A percentile compares a stretch with the other conserved stretches of the same genome.
These are phyloP conservation scores for Balakata baccata DNA, from an alignment of 345 rosid species.

Conservation along the genomic window DNA sequence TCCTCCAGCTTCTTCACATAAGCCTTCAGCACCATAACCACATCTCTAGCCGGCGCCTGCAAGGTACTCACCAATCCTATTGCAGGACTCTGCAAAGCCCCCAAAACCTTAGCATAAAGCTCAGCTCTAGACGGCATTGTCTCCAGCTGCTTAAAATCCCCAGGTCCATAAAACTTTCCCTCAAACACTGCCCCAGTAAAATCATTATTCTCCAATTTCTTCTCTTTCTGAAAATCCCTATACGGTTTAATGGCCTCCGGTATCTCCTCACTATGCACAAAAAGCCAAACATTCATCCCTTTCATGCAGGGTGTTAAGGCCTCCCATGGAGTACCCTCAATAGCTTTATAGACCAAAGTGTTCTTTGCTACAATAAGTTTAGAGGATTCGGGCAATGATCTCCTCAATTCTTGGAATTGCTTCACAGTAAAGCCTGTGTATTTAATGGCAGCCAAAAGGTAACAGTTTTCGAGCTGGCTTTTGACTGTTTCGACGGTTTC, in stretches of 20 bases:
- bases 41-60: conserved; percentile 85
- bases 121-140: conserved; percentile 82
- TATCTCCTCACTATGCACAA: conserved; percentile 85
- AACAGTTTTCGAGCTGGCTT: conserved; percentile 72
- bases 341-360: conserved; percentile 77
- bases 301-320: conserved; percentile 85
- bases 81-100: conserved; percentile 75
- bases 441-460: conserved; percentile 69
- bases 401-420: conserved; percentile 74
- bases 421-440: conserved; percentile 80
- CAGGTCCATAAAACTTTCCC: conserved; percentile 82
- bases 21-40: conserved; percentile 76
- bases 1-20: conserved; percentile 88
- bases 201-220: conserved; percentile 67
- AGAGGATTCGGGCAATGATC: conserved; percentile 63
- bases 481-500: conserved; percentile 78
- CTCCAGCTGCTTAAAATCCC: conserved; percentile 63
- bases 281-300: conserved; percentile 96
- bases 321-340: conserved; percentile 84
- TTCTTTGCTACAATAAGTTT: conserved; percentile 80
- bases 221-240: conserved; percentile 68
- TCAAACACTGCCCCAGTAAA: conserved; percentile 87
- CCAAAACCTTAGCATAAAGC: conserved; percentile 76
- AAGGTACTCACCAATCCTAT: conserved; percentile 70
- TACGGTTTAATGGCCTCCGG: conserved; percentile 81